Evolutionary conservation across 768 basidiomycete genomes (phyloP).

Genomic region (Tephrocybe sp.): DNA sequence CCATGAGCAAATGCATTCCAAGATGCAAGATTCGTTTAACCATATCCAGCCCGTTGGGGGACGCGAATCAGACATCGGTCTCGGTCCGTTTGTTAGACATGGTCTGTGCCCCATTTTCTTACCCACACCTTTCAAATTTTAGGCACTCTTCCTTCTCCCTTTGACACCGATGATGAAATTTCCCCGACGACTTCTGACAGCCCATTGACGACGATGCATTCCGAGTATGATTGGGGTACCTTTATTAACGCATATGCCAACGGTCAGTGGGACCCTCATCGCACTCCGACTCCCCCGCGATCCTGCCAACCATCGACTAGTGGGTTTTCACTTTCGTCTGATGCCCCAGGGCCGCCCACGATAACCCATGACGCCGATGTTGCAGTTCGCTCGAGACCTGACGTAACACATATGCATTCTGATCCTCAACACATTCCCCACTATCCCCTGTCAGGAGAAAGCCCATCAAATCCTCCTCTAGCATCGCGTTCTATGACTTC

Average conservation of each 20-base stretch:
- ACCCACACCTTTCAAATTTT: neutral
- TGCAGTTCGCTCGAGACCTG: neutral
- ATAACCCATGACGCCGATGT: neutral
- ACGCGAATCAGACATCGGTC: slow-evolving; percentile 19
- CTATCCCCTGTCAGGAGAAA: neutral
- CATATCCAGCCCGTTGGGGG: slow-evolving; percentile 24
- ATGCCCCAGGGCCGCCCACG: neutral
- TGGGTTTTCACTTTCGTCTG: slow-evolving; percentile 8
- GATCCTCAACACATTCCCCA: neutral
- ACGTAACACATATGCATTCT: neutral
- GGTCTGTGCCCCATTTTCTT: neutral
- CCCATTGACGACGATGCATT: slow-evolving; percentile 8
- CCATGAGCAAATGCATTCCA: neutral
- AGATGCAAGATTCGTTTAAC: slow-evolving; percentile 7
- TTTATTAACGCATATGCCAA: slow-evolving; percentile 76
- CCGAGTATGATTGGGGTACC: slow-evolving; percentile 62
- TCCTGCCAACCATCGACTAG: slow-evolving; percentile 14
- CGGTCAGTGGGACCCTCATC: slow-evolving; percentile 79
- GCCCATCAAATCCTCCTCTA: slow-evolving; percentile 2
- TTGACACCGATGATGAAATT: slow-evolving; percentile 11
- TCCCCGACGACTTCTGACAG: neutral
- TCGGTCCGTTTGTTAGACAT: slow-evolving; percentile 18
- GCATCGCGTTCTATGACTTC: slow-evolving; percentile 10
- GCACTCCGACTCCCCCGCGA: slow-evolving; percentile 58
- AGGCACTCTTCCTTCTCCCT: slow-evolving; percentile 22